Evolutionary conservation across 2,329 filamentous ascomycete genomes (phyloP).

Genomic region (Plenodomus biglobosus): DNA sequence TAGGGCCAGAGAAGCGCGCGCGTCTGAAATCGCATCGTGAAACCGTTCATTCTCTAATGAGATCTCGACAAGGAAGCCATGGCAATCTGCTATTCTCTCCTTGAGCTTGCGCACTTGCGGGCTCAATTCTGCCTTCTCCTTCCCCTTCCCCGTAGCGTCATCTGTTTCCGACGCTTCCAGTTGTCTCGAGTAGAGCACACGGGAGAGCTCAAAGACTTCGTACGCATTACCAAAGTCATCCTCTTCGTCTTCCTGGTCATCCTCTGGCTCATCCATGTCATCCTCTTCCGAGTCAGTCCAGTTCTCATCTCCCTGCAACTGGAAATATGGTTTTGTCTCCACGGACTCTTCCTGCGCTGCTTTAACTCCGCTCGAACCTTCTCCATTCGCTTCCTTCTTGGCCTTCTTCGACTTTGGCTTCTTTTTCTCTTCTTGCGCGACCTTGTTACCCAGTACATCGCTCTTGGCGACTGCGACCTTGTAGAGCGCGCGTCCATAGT

Average conservation of each 20-base stretch:
- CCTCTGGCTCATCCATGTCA: conserved; percentile 60
- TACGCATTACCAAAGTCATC: conserved; percentile 66
- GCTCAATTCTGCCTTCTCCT: conserved; percentile 49
- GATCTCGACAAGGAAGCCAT: conserved; percentile 92
- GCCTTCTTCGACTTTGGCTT: conserved; percentile 54
- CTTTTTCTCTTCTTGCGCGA: conserved; percentile 60
- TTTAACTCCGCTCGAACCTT: conserved; percentile 35
- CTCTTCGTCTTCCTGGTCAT: conserved; percentile 54
- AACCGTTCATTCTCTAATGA: conserved; percentile 97
- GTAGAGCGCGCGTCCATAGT: conserved; percentile 91
- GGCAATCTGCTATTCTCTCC: conserved; percentile 86
- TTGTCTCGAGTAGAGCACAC: conserved; percentile 60
- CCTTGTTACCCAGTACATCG: conserved; percentile 85
- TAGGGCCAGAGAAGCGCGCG: conserved; percentile 73
- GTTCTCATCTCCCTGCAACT: conserved; percentile 92
- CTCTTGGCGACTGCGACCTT: conserved; percentile 92
- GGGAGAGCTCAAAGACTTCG: conserved; percentile 64
- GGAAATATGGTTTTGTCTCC: conserved; percentile 77
- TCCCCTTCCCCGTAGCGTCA: conserved; percentile 46
- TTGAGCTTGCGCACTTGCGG: conserved; percentile 52
- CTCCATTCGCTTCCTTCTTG: conserved; percentile 42
- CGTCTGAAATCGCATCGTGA: conserved; percentile 80
- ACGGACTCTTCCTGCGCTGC: conserved; percentile 49
- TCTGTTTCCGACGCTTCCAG: conserved; percentile 48
- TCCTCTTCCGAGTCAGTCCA: conserved; percentile 77